Base-by-base conservation (phyloP, 1,139 yeast species). In the Sugiyamaella grinbergsii region DNA sequence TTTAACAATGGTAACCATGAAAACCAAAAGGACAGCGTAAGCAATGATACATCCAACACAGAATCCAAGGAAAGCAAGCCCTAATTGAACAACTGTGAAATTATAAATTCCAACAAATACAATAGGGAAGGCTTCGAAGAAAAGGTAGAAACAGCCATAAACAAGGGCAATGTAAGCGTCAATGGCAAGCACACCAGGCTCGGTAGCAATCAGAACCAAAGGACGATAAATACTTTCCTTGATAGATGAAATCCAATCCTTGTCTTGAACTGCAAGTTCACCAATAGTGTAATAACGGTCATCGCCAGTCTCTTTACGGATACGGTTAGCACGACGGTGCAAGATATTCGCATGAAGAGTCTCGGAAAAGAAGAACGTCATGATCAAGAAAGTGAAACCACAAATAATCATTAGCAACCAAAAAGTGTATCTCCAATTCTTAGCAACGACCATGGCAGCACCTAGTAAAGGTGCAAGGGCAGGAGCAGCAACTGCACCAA, bases 391-490 rank as follows among this genome's bases (percentile, higher is more conserved):
- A 1, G 71, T 49, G 1, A 72, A 74, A 10, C 67, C 76, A 43
- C 74, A 61, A 20, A 71, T 54, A 44, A 76, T 52, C 63, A 62
- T 46, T 70, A 54, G 78, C 67, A 75, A 76, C 79, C 56, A 80
- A 63, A 29, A 76, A 65, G 50, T 72, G 78, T 44, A 42, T 46
- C 53, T 42, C 56, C 58, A 54, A 49, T 44, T 34, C 47, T 56
- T 37, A 10, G 65, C 53, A 36, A 74, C 63, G 0, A 71, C 42
- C 5, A 75, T 74, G 16, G 61, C 58, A 0, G 90, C 89, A 51
- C 95, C 95, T 44, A 84, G 66, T 15, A 83, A 64, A 2, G 90
- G 90, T 1, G 88, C 91, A 31, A 81, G 58, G 18, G 77, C 77
- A 0, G 88, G 87, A 39, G 89, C 91, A 54, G 68, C 73, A 57